phyloP scores from a whole-genome alignment of 495 filamentous ascomycete genomes.

The Cryomyces minteri region DNA sequence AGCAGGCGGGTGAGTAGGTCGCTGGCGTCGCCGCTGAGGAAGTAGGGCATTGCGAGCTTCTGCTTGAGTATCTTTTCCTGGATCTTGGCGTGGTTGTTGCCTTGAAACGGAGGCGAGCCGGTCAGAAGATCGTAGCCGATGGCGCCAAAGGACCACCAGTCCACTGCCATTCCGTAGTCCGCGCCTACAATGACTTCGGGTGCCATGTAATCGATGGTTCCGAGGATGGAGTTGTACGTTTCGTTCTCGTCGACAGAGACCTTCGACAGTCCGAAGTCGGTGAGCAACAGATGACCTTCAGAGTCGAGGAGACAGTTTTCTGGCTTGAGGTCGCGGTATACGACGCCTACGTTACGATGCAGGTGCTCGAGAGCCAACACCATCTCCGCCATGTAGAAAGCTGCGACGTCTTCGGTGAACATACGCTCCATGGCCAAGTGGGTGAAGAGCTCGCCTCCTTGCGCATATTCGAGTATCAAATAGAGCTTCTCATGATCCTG shows the following conservation, averaged over 20 bases:
- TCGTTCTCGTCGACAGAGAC: conserved; percentile 67
- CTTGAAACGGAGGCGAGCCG: conserved; percentile 74
- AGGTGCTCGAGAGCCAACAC: conserved; percentile 84
- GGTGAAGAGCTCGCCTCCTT: conserved; percentile 86
- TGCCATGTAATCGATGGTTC: conserved; percentile 97
- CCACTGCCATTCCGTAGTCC: conserved; percentile 79
- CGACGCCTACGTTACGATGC: conserved; percentile 75
- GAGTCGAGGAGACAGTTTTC: conserved; percentile 92
- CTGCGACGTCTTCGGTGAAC: conserved; percentile 72
- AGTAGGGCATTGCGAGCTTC: conserved; percentile 76
- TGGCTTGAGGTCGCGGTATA: conserved; percentile 94
- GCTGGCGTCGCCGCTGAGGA: conserved; percentile 73
- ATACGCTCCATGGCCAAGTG: conserved; percentile 80
- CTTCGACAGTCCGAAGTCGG: conserved; percentile 93
- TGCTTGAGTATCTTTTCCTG: conserved; percentile 84
- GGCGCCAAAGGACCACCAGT: conserved; percentile 97
- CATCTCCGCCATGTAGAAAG: conserved; percentile 98
- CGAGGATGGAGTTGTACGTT: conserved; percentile 65
- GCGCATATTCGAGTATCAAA: conserved; percentile 93
- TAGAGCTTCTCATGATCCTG: conserved; percentile 97
- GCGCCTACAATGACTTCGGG: conserved; percentile 78
- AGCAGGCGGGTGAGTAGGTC: conserved; percentile 78
- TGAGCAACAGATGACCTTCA: conserved; percentile 81
- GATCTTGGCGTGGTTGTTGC: conserved; percentile 78
- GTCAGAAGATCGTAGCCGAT: conserved; percentile 84